Conservation (phyloP, 305 asterid genomes). For the Fraxinus baroniana region DNA sequence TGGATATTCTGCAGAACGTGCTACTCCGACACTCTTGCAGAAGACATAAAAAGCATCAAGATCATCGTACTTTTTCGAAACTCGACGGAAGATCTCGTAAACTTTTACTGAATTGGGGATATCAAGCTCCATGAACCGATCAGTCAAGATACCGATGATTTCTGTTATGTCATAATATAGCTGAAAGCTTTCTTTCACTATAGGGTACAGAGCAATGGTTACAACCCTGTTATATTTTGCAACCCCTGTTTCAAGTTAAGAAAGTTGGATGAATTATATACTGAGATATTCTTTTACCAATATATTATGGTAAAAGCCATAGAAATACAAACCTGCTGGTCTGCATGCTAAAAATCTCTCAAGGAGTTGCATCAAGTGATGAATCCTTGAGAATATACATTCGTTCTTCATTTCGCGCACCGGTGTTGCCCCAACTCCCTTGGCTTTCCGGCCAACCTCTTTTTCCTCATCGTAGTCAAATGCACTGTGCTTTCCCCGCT, state of each 20-base stretch:
- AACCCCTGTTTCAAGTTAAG: conserved; percentile 44
- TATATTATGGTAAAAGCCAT: neutral
- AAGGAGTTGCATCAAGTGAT: conserved; percentile 76
- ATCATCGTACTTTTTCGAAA: conserved; percentile 79
- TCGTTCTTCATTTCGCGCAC: conserved; percentile 62
- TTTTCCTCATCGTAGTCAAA: conserved; percentile 45
- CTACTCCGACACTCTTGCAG: conserved; percentile 60
- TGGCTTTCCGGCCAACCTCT: conserved; percentile 24
- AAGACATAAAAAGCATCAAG: conserved; percentile 68
- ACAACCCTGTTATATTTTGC: conserved; percentile 72
- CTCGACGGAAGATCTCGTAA: conserved; percentile 61
- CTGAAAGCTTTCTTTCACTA: conserved; percentile 77
- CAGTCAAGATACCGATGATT: conserved; percentile 59
- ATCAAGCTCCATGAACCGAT: conserved; percentile 74
- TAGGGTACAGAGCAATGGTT: conserved; percentile 63
- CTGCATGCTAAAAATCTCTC: conserved; percentile 79
- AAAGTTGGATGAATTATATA: neutral
- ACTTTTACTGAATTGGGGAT: conserved; percentile 58
- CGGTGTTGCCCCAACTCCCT: conserved; percentile 49
- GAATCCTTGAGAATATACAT: conserved; percentile 53
- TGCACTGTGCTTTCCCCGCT: conserved; percentile 51
- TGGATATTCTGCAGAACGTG: conserved; percentile 70
- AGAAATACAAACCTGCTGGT: conserved; percentile 61
- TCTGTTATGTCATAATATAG: conserved; percentile 70
- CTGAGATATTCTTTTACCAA: neutral